phyloP scores from a whole-genome alignment of 306 rosid species.

The Sicyos baderoa region DNA sequence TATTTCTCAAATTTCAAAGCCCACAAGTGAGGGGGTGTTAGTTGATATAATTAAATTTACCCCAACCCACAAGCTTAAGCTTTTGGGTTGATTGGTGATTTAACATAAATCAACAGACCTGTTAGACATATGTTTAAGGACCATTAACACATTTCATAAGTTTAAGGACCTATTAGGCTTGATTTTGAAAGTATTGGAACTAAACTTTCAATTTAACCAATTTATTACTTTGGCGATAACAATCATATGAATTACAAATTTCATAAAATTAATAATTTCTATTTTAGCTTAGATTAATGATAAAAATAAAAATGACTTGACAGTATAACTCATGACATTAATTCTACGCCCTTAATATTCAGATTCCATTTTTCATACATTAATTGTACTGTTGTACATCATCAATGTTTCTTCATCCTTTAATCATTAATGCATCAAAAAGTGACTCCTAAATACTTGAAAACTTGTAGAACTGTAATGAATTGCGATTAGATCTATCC shows the following conservation, averaged over 20 bases:
- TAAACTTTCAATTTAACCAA: neutral
- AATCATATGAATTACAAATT: neutral
- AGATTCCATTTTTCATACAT: neutral
- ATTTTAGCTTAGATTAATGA: neutral
- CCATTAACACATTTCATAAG: neutral
- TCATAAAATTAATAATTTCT: neutral
- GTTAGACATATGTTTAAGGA: neutral
- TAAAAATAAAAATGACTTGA: neutral
- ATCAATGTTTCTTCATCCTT: neutral
- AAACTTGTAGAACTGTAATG: neutral
- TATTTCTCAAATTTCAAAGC: too few relatives aligned
- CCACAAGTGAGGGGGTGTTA: too few relatives aligned
- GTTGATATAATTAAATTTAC: too few relatives aligned
- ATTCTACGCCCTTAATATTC: neutral
- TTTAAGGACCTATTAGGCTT: neutral
- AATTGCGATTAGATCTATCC: neutral
- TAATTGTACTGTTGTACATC: neutral
- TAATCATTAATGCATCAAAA: neutral
- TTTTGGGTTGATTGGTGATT: too few relatives aligned
- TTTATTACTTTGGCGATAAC: neutral
- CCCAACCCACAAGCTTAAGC: too few relatives aligned
- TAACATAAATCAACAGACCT: too few relatives aligned
- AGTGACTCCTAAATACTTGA: neutral
- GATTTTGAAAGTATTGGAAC: neutral
- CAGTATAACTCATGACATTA: neutral